Base-by-base conservation (phyloP, 108 stramenopile species). In the Halocafeteria seosinensis region DNA sequence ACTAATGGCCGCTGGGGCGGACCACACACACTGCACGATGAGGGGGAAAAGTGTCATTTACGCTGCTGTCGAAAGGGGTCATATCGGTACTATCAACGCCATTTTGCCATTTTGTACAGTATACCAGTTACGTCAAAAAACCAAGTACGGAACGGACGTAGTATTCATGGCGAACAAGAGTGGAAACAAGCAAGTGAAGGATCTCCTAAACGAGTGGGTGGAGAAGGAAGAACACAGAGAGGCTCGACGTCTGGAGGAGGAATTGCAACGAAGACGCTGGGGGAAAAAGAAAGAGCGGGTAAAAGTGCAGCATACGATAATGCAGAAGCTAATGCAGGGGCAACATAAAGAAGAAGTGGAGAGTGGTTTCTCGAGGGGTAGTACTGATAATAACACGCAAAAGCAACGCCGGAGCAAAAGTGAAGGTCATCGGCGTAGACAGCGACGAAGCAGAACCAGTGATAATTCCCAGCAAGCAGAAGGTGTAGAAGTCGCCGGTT, bases 141-240 rank as follows among this genome's bases (percentile, higher is more conserved):
- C 57, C 13, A 59, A 59, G 57, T 59, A 27, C 57, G 57, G 57
- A 33, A 59, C 57, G 27, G 57, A 59, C 57, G 57, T 59, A 11
- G 12, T 59, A 35, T n/a, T 21, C 57, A n/a, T 30, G 6, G 57
- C 57, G 2, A 59, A 59, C 13, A 59, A 59, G 57, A 2, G 2
- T 30, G 57, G 57, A 12, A 59, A 30, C 2, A 6, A n/a, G 57
- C 34, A 59, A 35, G 57, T 59, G 13, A 59, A 21, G 12, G 27
- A 30, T 13, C 57, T 59, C 21, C 28, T 59, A 35, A n/a, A 59
- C 27, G 2, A 2, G 17, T 28, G 3, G 13, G 27, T 59, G 57
- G 5, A 11, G 34, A 26, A n/a, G 27, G 12, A 2, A 11, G 57
- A 59, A 21, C 34, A 17, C 57, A 59, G 2, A 2, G 57, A 24